Evolutionary conservation across 2,329 filamentous ascomycete genomes (phyloP).

Genomic region (Pseudonectria foliicola): DNA sequence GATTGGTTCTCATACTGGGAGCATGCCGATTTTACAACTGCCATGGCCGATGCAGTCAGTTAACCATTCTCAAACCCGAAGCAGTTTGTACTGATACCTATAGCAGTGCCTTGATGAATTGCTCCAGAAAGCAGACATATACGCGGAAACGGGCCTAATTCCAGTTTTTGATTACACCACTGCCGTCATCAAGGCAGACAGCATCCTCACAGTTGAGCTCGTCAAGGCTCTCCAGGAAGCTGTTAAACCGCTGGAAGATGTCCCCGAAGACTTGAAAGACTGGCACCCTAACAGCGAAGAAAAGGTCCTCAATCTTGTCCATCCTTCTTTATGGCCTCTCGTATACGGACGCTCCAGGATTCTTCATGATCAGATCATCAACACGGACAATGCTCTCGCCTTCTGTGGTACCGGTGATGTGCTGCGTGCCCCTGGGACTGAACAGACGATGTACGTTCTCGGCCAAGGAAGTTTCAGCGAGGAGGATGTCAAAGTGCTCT

Average conservation of each 20-base stretch:
- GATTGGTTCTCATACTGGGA: conserved; percentile 14
- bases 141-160: conserved; percentile 20
- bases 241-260: conserved; percentile 41
- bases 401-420: conserved; percentile 23
- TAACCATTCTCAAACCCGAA: too few species aligned
- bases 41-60: conserved; percentile 23
- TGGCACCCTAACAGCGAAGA: conserved; percentile 53
- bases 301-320: conserved; percentile 54
- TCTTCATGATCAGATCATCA: conserved; percentile 18
- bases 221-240: too few species aligned
- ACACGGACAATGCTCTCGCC: conserved; percentile 29
- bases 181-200: conserved; percentile 26
- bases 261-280: conserved; percentile 42
- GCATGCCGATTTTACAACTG: conserved; percentile 17
- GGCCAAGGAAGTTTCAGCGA: too few species aligned
- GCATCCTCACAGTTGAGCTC: too few species aligned
- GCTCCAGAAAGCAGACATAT: conserved; percentile 20
- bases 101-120: conserved; percentile 22
- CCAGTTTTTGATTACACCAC: conserved; percentile 23
- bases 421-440: conserved; percentile 8
- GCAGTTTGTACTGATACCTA: neutral
- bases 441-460: neutral
- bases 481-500: conserved; percentile 10
- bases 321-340: conserved; percentile 57
- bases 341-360: conserved; percentile 41